Evolutionary conservation across 2,329 filamentous ascomycete genomes (phyloP).

Genomic region (Colletotrichum sansevieriae): DNA sequence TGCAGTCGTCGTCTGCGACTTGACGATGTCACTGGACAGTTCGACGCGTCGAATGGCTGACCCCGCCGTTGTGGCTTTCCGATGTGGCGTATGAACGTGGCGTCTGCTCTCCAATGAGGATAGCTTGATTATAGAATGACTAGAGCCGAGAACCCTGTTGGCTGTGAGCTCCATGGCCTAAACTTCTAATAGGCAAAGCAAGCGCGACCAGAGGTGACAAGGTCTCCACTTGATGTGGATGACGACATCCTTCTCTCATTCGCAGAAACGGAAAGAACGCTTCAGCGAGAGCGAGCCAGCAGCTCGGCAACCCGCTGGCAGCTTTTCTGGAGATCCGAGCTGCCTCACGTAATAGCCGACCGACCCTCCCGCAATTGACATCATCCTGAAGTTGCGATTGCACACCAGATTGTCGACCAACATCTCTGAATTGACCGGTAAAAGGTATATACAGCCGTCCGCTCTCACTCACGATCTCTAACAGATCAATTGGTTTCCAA

Average conservation of each 20-base stretch:
- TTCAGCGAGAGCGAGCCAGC: conserved; percentile 3
- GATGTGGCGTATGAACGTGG: no score
- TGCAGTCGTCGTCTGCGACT: not conserved
- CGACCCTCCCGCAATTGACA: conserved; percentile 39
- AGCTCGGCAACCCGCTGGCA: conserved; percentile 35
- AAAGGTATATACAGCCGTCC: conserved; percentile 11
- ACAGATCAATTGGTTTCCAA: not conserved
- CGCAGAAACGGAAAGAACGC: conserved; percentile 30
- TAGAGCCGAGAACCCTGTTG: no score
- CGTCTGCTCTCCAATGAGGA: not conserved
- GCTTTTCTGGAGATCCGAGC: conserved; percentile 41
- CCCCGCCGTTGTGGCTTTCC: not conserved
- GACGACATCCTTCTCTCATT: conserved; percentile 39
- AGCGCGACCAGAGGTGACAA: not conserved
- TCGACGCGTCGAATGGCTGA: conserved; percentile 9
- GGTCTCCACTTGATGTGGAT: conserved; percentile 34
- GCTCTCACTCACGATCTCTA: not conserved
- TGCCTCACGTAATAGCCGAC: conserved; percentile 41
- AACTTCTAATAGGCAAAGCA: no score
- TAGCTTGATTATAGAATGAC: not conserved
- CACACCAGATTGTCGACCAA: conserved; percentile 33
- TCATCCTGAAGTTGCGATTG: conserved; percentile 26
- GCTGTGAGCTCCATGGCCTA: no score
- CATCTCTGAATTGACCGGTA: conserved; percentile 40
- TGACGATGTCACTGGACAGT: not conserved